These are phyloP conservation scores for Pulveroboletus sp. DNA, from an alignment of 768 basidiomycete genomes.

Conservation along the genomic window DNA sequence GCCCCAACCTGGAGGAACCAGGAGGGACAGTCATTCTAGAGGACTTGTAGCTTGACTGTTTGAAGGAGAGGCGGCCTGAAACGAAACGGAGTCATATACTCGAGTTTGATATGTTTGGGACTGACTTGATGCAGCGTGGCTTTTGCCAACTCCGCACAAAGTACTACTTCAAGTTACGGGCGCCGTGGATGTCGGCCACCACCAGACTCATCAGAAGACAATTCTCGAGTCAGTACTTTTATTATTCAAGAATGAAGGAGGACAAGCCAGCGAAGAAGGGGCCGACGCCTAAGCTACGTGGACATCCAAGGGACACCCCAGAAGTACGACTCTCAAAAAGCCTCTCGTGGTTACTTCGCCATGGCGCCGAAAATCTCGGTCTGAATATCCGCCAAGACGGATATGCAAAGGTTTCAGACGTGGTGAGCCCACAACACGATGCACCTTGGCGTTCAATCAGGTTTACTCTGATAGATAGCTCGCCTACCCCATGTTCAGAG, in stretches of 20 bases:
- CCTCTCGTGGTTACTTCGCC: conserved; percentile 87
- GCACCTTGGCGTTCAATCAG: background rate
- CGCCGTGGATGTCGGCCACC: conserved; percentile 10
- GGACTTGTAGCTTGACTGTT: conserved; percentile 5
- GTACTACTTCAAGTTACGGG: no score
- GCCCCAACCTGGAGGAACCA: conserved; percentile 28
- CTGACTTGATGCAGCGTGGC: background rate
- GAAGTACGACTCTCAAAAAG: conserved; percentile 81
- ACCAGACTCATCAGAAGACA: background rate
- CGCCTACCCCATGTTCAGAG: conserved; percentile 62
- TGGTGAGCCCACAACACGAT: conserved; percentile 55
- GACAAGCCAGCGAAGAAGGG: conserved; percentile 8
- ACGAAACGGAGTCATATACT: conserved; percentile 8
- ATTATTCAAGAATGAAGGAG: conserved; percentile 8
- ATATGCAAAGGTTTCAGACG: conserved; percentile 75
- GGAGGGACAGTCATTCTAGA: conserved; percentile 28
- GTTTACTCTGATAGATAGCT: conserved; percentile 45
- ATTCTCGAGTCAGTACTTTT: conserved; percentile 2
- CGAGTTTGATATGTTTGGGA: no score
- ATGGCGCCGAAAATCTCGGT: conserved; percentile 78
- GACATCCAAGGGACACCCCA: conserved; percentile 59
- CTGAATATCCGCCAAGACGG: conserved; percentile 81
- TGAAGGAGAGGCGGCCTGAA: conserved; percentile 5
- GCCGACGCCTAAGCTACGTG: conserved; percentile 48
- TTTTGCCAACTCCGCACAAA: background rate